A percentile compares a stretch with the other conserved stretches of the same genome.
These are phyloP conservation scores for Clavariopsis aquatica DNA, from an alignment of 495 filamentous ascomycete species.

Conservation along the genomic window DNA sequence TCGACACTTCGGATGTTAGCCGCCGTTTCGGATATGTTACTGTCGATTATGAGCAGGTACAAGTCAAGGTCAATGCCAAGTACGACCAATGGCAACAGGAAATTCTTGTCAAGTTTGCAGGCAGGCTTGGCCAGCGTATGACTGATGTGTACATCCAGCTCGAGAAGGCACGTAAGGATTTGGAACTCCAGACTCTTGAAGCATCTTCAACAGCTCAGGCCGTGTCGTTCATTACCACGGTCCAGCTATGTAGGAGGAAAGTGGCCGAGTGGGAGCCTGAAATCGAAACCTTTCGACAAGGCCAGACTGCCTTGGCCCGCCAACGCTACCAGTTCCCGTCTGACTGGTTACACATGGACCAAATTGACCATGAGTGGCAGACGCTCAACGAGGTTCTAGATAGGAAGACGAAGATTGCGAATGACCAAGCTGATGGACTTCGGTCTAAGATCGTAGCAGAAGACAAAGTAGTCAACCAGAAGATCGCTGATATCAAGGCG, in stretches of 20 bases:
- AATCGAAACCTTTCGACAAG: slow-evolving; percentile 90
- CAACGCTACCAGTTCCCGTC: slow-evolving; percentile 89
- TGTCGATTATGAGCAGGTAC: slow-evolving; percentile 97
- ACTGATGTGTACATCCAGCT: slow-evolving; percentile 85
- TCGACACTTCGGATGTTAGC: slow-evolving; percentile 91
- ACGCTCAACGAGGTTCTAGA: slow-evolving; percentile 83
- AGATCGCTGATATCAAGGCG: slow-evolving; percentile 75
- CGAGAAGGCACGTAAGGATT: slow-evolving; percentile 79
- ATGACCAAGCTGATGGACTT: slow-evolving; percentile 92
- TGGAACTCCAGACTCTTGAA: slow-evolving; percentile 88
- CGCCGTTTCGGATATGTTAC: slow-evolving; percentile 88
- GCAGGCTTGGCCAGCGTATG: slow-evolving; percentile 84
- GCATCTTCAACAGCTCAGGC: slow-evolving; percentile 93
- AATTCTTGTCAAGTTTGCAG: slow-evolving; percentile 87
- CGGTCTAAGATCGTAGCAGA: slow-evolving; percentile 95
- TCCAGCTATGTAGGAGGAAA: slow-evolving; percentile 92
- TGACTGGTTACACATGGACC: slow-evolving; percentile 92
- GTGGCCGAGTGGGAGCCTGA: slow-evolving; percentile 93
- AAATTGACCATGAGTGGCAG: slow-evolving; percentile 91
- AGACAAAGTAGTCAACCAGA: slow-evolving; percentile 83
- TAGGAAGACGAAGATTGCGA: slow-evolving; percentile 88
- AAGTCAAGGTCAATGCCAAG: slow-evolving; percentile 95
- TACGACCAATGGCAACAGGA: slow-evolving; percentile 99
- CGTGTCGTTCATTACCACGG: slow-evolving; percentile 95
- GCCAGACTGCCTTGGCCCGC: slow-evolving; percentile 82